Percentiles rank a stretch among this genome's conserved stretches.
Evolutionary conservation across 2,329 filamentous ascomycete species (phyloP).

Genomic region (Alternaria sp.): DNA sequence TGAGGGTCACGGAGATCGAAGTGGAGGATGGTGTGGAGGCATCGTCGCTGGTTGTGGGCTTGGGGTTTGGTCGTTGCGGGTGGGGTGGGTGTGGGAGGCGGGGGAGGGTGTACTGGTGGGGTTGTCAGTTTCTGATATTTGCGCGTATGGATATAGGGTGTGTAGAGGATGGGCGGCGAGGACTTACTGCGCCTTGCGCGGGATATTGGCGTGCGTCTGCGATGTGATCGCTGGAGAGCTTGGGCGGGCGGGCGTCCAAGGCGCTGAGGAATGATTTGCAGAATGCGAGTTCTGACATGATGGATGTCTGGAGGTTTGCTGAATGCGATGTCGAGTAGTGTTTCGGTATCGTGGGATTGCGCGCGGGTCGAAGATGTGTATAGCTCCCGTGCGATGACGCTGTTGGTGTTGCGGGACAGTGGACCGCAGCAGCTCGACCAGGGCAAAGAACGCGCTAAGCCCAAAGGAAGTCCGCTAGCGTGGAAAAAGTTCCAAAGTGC

Average conservation of each 20-base stretch:
- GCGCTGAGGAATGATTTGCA: slow-evolving; percentile 81
- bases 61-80: slow-evolving; percentile 54
- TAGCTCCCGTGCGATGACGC: slow-evolving; percentile 37
- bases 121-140: slow-evolving; percentile 21
- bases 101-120: slow-evolving; percentile 71
- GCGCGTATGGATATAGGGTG: slow-evolving; percentile 32
- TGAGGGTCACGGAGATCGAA: slow-evolving; percentile 66
- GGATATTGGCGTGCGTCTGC: slow-evolving; percentile 83
- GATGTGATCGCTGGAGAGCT: slow-evolving; percentile 88
- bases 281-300: slow-evolving; percentile 74
- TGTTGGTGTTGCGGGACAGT: slow-evolving; percentile 30
- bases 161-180: not conserved
- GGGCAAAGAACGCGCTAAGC: not conserved
- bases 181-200: slow-evolving; percentile 74
- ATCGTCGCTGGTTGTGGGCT: slow-evolving; percentile 55
- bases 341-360: not conserved
- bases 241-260: slow-evolving; percentile 78
- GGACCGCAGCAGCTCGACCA: slow-evolving; percentile 3
- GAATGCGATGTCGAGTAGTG: not conserved
- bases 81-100: slow-evolving; percentile 64
- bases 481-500: slow-evolving; percentile 19
- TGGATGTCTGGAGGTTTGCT: slow-evolving; percentile 3
- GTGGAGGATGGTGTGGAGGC: slow-evolving; percentile 34
- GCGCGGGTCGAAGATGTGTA: not conserved
- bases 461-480: slow-evolving; percentile 17